Base-by-base conservation (phyloP, 2,329 filamentous ascomycete genomes). In the Fusarium citri region DNA sequence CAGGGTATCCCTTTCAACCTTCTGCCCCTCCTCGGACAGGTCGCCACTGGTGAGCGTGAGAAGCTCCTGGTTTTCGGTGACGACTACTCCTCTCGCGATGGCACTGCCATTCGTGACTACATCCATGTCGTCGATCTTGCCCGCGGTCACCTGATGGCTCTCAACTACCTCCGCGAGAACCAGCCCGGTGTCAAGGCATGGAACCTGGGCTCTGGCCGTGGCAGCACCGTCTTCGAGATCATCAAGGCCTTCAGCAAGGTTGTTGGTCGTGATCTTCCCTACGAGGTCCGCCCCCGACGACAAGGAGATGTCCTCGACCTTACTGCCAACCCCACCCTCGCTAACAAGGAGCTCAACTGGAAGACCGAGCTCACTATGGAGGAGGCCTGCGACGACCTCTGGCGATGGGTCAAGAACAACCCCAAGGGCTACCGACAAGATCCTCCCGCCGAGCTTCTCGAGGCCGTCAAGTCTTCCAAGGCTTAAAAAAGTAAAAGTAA, bases 351-450 rank as follows among this genome's bases (percentile, higher is more conserved):
- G 84, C 87, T 99, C 56, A 85, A 89, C 69, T 99, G 96, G 96
- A 94, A 94, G 86, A 94, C 96, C 2, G 88, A 97, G 83, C 86
- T 92, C 62, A 94, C 92, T 22, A 89, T 99, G 79, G 95, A 98
- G 83, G 90, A 97, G 80, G 94, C 95, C 26, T 99, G 96, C 80
- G 89, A 91, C 74, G 94, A 99, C 81, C 86, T 99, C 72, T 99
- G 96, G 96, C 91, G 90, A 77, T 99, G 96, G 96, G 97, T 97
- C 18, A 87, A 92, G 83, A 98, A 98, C 83, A 98, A 98, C 84
- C 96, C 96, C 25, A 90, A 94, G 83, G 96, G 96, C 23, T 98
- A 98, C 84, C 88, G 92, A 72, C 94, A 98, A 83, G 87, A 94
- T 72, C 94, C 95, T n/a, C 95, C 96, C 1, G 87, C 92, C 71